A percentile compares a stretch with the other conserved stretches of the same genome.
Conservation (phyloP, 306 rosid species). For the Cicer arietinum region DNA sequence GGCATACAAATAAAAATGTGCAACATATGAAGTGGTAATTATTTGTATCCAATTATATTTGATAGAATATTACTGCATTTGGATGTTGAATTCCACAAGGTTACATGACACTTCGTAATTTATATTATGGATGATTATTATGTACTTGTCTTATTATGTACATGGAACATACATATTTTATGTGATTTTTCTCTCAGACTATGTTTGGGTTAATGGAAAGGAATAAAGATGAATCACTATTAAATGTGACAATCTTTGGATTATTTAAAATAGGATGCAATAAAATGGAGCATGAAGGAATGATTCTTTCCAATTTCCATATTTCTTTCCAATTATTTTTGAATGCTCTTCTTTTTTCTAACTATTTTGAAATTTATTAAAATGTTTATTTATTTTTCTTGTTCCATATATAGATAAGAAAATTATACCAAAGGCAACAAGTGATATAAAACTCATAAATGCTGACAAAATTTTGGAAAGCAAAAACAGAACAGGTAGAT, state of each 20-base stretch:
- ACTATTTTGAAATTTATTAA: background rate
- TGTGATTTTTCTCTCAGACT: background rate
- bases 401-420: constrained; percentile 62
- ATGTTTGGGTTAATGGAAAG: background rate
- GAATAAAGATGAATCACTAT: constrained; percentile 10
- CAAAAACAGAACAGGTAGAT: constrained; percentile 68
- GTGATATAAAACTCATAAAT: constrained; percentile 81
- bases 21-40: background rate
- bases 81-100: background rate
- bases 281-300: background rate
- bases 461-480: constrained; percentile 91
- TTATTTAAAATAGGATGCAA: background rate
- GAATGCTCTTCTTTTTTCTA: constrained; percentile 12
- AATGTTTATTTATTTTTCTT: constrained; percentile 34
- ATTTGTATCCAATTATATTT: constrained; percentile 11
- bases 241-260: constrained; percentile 3
- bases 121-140: constrained; percentile 18
- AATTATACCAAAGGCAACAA: constrained; percentile 78
- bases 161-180: background rate
- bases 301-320: background rate
- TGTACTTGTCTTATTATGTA: constrained; percentile 24
- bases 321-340: constrained; percentile 10
- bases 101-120: background rate
- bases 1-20: background rate
- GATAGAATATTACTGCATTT: background rate